A percentile compares a stretch with the other conserved stretches of the same genome.
Evolutionary conservation across 345 rosid genomes (phyloP).

Genomic region (Sisymbrium irio): DNA sequence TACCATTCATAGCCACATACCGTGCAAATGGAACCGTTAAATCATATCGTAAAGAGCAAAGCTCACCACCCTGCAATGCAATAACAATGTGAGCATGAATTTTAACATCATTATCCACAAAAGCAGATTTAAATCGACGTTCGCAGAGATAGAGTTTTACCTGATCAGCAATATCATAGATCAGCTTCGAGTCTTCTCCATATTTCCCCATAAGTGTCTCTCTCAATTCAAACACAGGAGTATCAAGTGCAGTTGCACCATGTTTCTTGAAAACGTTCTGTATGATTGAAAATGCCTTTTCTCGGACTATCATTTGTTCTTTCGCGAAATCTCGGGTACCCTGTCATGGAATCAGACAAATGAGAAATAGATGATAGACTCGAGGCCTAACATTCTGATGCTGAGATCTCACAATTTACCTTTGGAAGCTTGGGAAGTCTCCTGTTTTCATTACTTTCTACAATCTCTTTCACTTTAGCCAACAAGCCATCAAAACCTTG

Average conservation of each 20-base stretch:
- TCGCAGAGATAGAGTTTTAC: constrained; percentile 37
- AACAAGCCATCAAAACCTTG: constrained; percentile 50
- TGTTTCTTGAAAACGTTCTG: constrained; percentile 81
- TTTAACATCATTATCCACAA: background rate
- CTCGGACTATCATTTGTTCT: constrained; percentile 81
- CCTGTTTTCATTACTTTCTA: constrained; percentile 86
- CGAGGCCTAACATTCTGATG: background rate
- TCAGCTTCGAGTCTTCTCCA: constrained; percentile 93
- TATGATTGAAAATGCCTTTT: constrained; percentile 60
- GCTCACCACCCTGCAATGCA: constrained; percentile 86
- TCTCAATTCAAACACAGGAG: constrained; percentile 93
- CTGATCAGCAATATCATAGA: constrained; percentile 96
- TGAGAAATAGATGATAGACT: background rate
- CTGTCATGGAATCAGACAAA: constrained; percentile 36
- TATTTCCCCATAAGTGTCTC: constrained; percentile 93
- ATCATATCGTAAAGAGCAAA: constrained; percentile 89
- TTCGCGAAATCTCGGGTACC: constrained; percentile 91
- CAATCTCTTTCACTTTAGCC: constrained; percentile 60
- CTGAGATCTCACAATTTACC: constrained; percentile 40
- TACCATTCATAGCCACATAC: constrained; percentile 86
- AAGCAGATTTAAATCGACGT: background rate
- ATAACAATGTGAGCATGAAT: constrained; percentile 1
- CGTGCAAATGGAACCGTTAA: constrained; percentile 95
- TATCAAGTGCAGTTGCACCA: constrained; percentile 88
- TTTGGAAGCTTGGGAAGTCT: constrained; percentile 90